Conservation (phyloP, 2,329 filamentous ascomycete species). For the Aspergillus brasiliensis region DNA sequence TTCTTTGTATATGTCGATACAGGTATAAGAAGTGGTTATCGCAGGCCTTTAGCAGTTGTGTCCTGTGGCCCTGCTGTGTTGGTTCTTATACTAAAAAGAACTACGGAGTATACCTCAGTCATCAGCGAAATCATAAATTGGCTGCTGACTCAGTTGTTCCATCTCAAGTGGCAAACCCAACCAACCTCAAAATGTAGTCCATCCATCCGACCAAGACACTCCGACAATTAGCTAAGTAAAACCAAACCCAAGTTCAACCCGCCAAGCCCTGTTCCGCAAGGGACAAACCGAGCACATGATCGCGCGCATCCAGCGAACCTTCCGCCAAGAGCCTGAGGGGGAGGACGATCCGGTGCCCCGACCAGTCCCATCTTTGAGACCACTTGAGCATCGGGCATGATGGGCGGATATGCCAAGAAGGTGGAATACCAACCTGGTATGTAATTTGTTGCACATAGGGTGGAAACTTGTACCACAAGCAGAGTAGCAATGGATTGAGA, state of each 20-base stretch:
- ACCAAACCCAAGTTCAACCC: too few relatives aligned
- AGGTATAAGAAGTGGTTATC: not conserved
- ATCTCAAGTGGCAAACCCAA: not conserved
- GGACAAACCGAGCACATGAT: not conserved
- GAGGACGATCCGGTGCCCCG: too few relatives aligned
- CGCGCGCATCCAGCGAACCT: not conserved
- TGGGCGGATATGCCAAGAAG: not conserved
- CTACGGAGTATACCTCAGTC: not conserved
- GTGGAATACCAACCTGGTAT: not conserved
- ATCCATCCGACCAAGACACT: too few relatives aligned
- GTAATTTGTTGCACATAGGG: too few relatives aligned
- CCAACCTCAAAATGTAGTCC: not conserved
- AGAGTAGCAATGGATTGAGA: not conserved
- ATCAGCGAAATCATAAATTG: conserved; percentile 9
- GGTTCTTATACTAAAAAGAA: conserved; percentile 3
- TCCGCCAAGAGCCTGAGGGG: too few relatives aligned
- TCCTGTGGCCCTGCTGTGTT: conserved; percentile 1
- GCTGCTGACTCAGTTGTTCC: not conserved
- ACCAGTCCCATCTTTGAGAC: not conserved
- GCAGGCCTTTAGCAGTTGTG: not conserved
- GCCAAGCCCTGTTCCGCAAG: not conserved
- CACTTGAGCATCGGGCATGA: too few relatives aligned
- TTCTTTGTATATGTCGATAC: too few relatives aligned
- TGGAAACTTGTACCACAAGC: not conserved
- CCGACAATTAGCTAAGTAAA: too few relatives aligned